These are phyloP conservation scores for Emmonsiellopsis sp. DNA, from an alignment of 2,329 filamentous ascomycete species.

Conservation along the genomic window DNA sequence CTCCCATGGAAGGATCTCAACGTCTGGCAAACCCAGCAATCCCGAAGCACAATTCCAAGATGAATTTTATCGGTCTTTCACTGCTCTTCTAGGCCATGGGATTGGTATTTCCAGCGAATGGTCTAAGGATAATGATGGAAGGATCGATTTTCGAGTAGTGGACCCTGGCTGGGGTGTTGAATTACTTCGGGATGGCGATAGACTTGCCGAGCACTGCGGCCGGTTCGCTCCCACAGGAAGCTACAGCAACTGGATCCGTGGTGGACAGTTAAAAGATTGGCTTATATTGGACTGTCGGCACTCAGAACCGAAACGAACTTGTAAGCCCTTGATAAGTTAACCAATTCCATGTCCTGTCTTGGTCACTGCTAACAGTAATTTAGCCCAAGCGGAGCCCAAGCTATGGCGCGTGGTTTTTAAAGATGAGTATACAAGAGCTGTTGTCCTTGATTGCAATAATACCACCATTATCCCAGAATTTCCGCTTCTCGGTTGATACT, in stretches of 20 bases:
- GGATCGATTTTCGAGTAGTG: slow-evolving; percentile 12
- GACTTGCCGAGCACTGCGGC: slow-evolving; percentile 10
- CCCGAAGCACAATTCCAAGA: slow-evolving; percentile 2
- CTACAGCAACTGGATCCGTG: slow-evolving; percentile 11
- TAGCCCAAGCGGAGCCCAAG: background rate
- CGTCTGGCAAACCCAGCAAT: background rate
- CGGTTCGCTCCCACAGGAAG: slow-evolving; percentile 8
- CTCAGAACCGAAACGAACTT: background rate
- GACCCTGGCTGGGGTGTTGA: slow-evolving; percentile 13
- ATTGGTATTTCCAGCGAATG: slow-evolving; percentile 10
- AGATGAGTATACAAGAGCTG: background rate
- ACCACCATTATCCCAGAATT: background rate
- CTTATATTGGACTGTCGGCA: slow-evolving; percentile 13
- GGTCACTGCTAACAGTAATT: background rate
- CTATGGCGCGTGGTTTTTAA: background rate
- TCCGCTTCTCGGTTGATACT: background rate
- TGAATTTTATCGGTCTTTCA: slow-evolving; percentile 2
- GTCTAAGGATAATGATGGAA: slow-evolving; percentile 5
- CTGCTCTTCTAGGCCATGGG: background rate
- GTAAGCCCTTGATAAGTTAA: background rate
- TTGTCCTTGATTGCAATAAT: background rate
- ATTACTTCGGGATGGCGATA: slow-evolving; percentile 13
- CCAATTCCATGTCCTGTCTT: background rate
- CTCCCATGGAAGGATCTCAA: background rate
- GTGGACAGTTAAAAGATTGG: slow-evolving; percentile 11